Evolutionary conservation across 106 monocot species (phyloP).

Genomic region (Dendrobium catenatum): DNA sequence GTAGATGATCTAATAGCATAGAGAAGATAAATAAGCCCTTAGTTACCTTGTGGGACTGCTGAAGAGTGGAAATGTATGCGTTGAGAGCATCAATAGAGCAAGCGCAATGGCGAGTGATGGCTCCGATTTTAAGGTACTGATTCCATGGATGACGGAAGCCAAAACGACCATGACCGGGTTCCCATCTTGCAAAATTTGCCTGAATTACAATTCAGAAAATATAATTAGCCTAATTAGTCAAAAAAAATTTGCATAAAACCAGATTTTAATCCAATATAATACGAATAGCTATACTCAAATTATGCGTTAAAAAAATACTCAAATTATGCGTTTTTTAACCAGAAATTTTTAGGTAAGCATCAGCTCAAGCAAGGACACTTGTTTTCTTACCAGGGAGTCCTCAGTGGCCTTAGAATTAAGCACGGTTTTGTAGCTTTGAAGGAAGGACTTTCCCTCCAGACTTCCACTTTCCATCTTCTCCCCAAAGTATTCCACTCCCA

Average conservation of each 20-base stretch:
- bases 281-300: no score
- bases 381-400: slow-evolving; percentile 34
- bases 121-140: slow-evolving; percentile 56
- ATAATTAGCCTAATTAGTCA: not conserved
- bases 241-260: not conserved
- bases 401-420: slow-evolving; percentile 60
- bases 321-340: no score
- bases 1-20: not conserved
- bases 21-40: not conserved
- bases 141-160: slow-evolving; percentile 52
- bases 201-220: slow-evolving; percentile 8
- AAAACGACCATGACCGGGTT: slow-evolving; percentile 55
- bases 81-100: slow-evolving; percentile 42
- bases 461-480: no score
- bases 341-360: no score
- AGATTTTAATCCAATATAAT: no score
- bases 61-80: slow-evolving; percentile 8
- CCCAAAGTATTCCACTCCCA: no score
- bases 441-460: slow-evolving; percentile 18
- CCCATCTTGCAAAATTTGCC: slow-evolving; percentile 70
- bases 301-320: no score
- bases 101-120: slow-evolving; percentile 36
- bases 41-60: not conserved
- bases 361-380: not conserved
- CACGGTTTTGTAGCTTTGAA: slow-evolving; percentile 41